Percentiles rank a stretch among this genome's conserved stretches.
Conservation (phyloP, 1,284 basidiomycete species). For the Ceratobasidium sp. region DNA sequence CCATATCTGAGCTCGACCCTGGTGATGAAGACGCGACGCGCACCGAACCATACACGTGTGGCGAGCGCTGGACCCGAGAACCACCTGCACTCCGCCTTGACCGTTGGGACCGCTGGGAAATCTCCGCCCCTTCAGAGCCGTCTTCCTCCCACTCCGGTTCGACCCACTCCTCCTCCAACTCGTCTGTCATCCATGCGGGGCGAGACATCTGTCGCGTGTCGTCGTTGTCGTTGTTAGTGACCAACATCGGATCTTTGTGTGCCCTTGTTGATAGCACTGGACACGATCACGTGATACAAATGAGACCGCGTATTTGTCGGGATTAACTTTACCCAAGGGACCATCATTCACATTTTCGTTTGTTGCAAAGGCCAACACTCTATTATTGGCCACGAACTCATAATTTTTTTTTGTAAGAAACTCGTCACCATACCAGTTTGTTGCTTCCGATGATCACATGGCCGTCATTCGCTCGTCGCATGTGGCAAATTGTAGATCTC, state of each 20-base stretch:
- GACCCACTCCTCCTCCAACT: constrained; percentile 54
- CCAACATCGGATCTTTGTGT: constrained; percentile 28
- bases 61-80: constrained; percentile 6
- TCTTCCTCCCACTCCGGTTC: constrained; percentile 45
- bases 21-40: constrained; percentile 13
- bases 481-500: too few species aligned
- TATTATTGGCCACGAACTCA: too few species aligned
- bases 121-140: not conserved
- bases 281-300: constrained; percentile 20
- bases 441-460: too few species aligned
- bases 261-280: constrained; percentile 17
- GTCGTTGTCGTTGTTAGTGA: constrained; percentile 29
- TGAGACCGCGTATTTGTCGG: too few species aligned
- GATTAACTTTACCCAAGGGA: too few species aligned
- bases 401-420: too few species aligned
- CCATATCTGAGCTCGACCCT: not conserved
- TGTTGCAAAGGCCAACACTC: too few species aligned
- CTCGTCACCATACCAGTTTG: too few species aligned
- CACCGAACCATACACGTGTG: constrained; percentile 23
- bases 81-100: constrained; percentile 18
- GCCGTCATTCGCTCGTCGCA: too few species aligned
- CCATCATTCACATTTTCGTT: too few species aligned
- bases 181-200: constrained; percentile 54
- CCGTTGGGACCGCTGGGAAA: constrained; percentile 18
- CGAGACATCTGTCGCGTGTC: constrained; percentile 41